These are phyloP conservation scores for Fagus crenata DNA, from an alignment of 306 rosid genomes.

Conservation along the genomic window DNA sequence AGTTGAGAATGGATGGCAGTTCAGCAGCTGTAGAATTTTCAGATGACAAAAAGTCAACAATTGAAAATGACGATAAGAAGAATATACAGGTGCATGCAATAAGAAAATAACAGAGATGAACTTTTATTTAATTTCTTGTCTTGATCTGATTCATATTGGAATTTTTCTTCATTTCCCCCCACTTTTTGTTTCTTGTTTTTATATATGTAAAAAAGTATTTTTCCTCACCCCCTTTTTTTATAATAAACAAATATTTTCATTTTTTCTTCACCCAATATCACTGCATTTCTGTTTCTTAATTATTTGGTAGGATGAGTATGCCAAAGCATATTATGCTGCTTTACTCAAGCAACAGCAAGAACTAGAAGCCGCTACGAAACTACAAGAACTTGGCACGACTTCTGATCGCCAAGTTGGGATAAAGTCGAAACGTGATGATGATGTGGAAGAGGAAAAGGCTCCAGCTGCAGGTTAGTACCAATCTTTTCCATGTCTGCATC, in stretches of 20 bases:
- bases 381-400: constrained; percentile 27
- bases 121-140: constrained; percentile 14
- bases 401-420: constrained; percentile 63
- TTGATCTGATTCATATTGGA: background rate
- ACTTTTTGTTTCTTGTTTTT: background rate
- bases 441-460: constrained; percentile 80
- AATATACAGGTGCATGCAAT: constrained; percentile 55
- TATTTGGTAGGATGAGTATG: constrained; percentile 72
- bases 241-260: no score
- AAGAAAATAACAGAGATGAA: constrained; percentile 3
- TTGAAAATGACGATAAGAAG: constrained; percentile 48
- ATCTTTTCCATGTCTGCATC: background rate
- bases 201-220: background rate
- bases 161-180: constrained; percentile 17
- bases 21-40: constrained; percentile 48
- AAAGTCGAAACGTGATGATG: constrained; percentile 73
- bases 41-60: constrained; percentile 66
- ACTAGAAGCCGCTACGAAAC: no score
- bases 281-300: constrained; percentile 9
- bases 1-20: constrained; percentile 62
- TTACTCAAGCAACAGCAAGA: constrained; percentile 66
- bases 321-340: constrained; percentile 87
- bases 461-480: constrained; percentile 56
- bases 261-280: constrained; percentile 2
- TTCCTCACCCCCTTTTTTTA: background rate